Conservation (phyloP, 148 eudicot species). For the Cornus controversa region DNA sequence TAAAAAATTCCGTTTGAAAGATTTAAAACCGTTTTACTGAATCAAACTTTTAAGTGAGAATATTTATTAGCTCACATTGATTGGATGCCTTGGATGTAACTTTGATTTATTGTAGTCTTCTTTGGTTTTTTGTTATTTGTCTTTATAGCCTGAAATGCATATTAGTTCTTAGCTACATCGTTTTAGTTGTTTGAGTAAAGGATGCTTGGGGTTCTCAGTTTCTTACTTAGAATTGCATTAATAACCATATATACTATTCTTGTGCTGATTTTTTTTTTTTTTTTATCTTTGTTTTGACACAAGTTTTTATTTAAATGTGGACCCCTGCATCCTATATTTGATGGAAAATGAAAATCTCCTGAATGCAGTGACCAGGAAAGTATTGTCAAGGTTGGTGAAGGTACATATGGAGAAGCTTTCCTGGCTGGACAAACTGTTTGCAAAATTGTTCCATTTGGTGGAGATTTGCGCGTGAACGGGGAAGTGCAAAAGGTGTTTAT, state of each 20-base stretch:
- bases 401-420: conserved; percentile 96
- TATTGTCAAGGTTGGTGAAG: conserved; percentile 89
- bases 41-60: neutral
- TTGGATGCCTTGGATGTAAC: neutral
- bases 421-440: conserved; percentile 74
- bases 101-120: conserved; percentile 4
- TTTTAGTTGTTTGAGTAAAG: conserved; percentile 2
- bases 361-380: conserved; percentile 53
- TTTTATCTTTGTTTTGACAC: neutral
- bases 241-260: neutral
- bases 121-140: neutral
- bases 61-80: neutral
- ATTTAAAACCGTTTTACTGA: too few species aligned
- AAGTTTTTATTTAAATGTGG: conserved; percentile 6
- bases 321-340: conserved; percentile 3
- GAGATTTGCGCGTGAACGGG: conserved; percentile 81
- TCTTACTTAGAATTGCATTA: neutral
- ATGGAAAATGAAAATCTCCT: conserved; percentile 19
- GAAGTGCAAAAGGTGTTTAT: conserved; percentile 84
- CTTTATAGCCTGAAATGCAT: neutral
- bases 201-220: neutral
- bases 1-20: neutral
- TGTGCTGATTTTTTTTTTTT: neutral
- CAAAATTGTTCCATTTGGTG: conserved; percentile 91
- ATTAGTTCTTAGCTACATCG: neutral